Evolutionary conservation across 2,329 filamentous ascomycete species (phyloP).

Genomic region (Paraphoma chrysanthemicola): DNA sequence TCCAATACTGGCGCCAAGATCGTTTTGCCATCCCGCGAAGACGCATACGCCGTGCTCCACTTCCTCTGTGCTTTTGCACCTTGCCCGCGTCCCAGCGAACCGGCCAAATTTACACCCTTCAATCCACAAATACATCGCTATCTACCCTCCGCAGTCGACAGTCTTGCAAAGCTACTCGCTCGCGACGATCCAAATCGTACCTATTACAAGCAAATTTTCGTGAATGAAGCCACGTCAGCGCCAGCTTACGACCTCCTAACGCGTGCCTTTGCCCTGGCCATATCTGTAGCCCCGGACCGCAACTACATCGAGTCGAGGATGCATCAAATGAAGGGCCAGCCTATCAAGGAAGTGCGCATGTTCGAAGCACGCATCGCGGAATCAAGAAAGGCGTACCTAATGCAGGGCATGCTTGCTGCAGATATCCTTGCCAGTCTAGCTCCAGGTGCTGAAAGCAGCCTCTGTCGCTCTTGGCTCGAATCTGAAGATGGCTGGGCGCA

Average conservation of each 20-base stretch:
- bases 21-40: slow-evolving; percentile 83
- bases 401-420: slow-evolving; percentile 89
- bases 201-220: slow-evolving; percentile 83
- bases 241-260: slow-evolving; percentile 82
- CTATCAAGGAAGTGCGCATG: slow-evolving; percentile 43
- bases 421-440: slow-evolving; percentile 84
- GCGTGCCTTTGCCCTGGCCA: slow-evolving; percentile 82
- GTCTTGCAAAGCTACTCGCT: slow-evolving; percentile 87
- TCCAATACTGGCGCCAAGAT: slow-evolving; percentile 86
- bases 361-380: slow-evolving; percentile 72
- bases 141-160: slow-evolving; percentile 87
- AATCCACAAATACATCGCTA: slow-evolving; percentile 85
- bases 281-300: slow-evolving; percentile 81
- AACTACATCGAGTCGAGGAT: slow-evolving; percentile 57
- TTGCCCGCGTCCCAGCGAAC: slow-evolving; percentile 68
- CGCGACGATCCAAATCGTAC: slow-evolving; percentile 91
- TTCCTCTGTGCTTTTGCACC: slow-evolving; percentile 93
- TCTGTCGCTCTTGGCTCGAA: slow-evolving; percentile 82
- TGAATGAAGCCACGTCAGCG: slow-evolving; percentile 69
- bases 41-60: slow-evolving; percentile 83
- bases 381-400: slow-evolving; percentile 83
- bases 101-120: slow-evolving; percentile 79
- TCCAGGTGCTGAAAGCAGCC: slow-evolving; percentile 71
- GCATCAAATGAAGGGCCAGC: slow-evolving; percentile 53
- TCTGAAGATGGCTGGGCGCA: slow-evolving; percentile 84